Percentiles rank a stretch among this genome's conserved stretches.
These are phyloP conservation scores for Apiotrichum porosum DNA, from an alignment of 1,284 basidiomycete genomes.

Conservation along the genomic window DNA sequence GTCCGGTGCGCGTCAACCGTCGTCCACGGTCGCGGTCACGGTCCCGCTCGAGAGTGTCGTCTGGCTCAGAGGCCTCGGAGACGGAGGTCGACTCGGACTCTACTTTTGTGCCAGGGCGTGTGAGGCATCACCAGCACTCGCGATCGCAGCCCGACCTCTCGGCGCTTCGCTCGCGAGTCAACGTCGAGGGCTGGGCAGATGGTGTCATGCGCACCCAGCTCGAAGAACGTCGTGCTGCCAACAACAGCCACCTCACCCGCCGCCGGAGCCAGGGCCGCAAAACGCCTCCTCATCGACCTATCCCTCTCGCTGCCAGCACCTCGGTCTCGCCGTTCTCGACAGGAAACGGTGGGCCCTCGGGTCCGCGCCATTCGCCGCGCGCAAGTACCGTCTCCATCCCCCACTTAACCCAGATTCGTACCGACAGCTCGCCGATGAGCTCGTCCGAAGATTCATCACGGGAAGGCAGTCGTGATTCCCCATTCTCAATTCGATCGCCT, in stretches of 20 bases:
- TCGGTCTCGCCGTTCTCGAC: no score
- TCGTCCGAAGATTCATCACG: no score
- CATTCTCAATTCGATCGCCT: conserved; percentile 14
- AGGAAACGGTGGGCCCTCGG: neutral
- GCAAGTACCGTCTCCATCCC: conserved; percentile 14
- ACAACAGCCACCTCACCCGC: conserved; percentile 3
- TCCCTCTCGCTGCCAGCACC: conserved; percentile 3
- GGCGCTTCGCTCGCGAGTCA: conserved; percentile 26
- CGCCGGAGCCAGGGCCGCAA: conserved; percentile 17
- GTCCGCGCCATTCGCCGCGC: conserved; percentile 19
- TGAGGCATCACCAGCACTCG: conserved; percentile 24
- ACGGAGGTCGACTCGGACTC: conserved; percentile 37
- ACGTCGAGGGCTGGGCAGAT: conserved; percentile 34
- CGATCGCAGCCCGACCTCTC: conserved; percentile 40
- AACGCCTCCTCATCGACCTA: conserved; percentile 17
- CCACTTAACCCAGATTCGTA: conserved; percentile 14
- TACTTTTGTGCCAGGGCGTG: conserved; percentile 28
- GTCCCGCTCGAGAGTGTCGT: conserved; percentile 4
- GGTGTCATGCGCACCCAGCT: conserved; percentile 17
- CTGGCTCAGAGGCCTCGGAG: conserved; percentile 26
- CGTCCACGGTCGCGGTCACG: conserved; percentile 1
- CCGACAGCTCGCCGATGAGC: conserved; percentile 4
- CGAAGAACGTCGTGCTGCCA: conserved; percentile 6
- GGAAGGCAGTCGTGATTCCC: conserved; percentile 12
- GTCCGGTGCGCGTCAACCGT: neutral